These are phyloP conservation scores for Lizonia empirigonia DNA, from an alignment of 2,329 filamentous ascomycete species.

Conservation along the genomic window DNA sequence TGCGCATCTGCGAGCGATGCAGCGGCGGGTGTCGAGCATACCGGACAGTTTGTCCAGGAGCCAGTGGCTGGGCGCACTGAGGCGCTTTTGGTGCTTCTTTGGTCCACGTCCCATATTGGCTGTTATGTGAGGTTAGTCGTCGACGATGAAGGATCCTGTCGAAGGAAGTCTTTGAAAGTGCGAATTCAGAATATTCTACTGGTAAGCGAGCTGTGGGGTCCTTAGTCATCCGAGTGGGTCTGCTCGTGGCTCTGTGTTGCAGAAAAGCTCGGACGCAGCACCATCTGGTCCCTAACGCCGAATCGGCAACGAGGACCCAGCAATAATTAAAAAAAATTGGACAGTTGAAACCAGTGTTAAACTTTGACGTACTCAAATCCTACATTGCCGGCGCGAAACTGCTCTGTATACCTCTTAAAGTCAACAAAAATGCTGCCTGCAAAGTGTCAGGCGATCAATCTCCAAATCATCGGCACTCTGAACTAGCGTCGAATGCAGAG, in stretches of 20 bases:
- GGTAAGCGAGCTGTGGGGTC: conserved; percentile 19
- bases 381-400: too few relatives aligned
- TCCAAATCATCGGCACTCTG: too few relatives aligned
- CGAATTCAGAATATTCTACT: conserved; percentile 9
- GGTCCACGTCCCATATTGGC: conserved; percentile 70
- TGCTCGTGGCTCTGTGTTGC: background rate
- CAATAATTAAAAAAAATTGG: too few relatives aligned
- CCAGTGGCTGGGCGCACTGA: conserved; percentile 99
- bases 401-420: too few relatives aligned
- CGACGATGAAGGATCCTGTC: conserved; percentile 41
- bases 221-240: conserved; percentile 3
- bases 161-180: conserved; percentile 17
- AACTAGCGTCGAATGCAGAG: too few relatives aligned
- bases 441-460: too few relatives aligned
- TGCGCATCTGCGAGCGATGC: conserved; percentile 18
- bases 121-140: conserved; percentile 48
- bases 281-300: too few relatives aligned
- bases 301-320: too few relatives aligned
- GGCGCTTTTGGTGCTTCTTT: conserved; percentile 99
- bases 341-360: too few relatives aligned
- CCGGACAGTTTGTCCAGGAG: conserved; percentile 99
- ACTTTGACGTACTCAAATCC: too few relatives aligned
- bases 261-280: background rate
- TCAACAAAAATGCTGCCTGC: too few relatives aligned
- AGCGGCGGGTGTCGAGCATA: conserved; percentile 57